Conservation (phyloP, 192 early-diverging fungal genomes). For the Haplosporangium gracile region DNA sequence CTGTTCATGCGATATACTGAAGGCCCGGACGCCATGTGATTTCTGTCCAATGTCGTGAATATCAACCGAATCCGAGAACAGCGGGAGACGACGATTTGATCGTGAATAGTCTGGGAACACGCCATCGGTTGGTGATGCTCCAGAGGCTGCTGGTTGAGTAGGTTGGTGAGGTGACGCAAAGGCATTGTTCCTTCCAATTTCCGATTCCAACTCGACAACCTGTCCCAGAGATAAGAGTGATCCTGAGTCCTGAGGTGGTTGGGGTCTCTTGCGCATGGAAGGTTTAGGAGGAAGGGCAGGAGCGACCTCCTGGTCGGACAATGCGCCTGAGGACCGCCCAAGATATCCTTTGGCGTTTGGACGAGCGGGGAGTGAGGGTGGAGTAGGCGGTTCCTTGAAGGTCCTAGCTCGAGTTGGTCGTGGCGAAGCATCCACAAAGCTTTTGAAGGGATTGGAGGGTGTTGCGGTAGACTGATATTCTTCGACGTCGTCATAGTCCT, state of each 20-base stretch:
- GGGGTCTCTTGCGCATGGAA: conserved; percentile 33
- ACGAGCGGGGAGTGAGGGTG: conserved; percentile 42
- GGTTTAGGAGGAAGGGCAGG: conserved; percentile 50
- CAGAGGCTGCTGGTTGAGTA: conserved; percentile 19
- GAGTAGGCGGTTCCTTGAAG: conserved; percentile 17
- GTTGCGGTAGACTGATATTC: conserved; percentile 17
- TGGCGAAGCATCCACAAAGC: conserved; percentile 27
- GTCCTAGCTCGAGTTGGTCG: conserved; percentile 21
- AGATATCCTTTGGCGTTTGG: conserved; percentile 24
- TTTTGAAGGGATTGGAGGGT: conserved; percentile 33
- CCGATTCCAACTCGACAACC: conserved; percentile 10
- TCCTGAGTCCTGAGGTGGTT: conserved; percentile 25
- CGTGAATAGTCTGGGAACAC: conserved; percentile 64
- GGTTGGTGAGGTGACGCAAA: conserved; percentile 10
- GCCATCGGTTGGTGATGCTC: conserved; percentile 18
- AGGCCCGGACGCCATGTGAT: conserved; percentile 62
- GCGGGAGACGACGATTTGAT: conserved; percentile 70
- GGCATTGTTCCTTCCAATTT: background rate
- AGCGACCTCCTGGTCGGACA: conserved; percentile 31
- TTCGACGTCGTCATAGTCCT: conserved; percentile 49
- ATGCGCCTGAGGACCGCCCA: background rate
- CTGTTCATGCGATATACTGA: conserved; percentile 66
- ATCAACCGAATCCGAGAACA: conserved; percentile 55
- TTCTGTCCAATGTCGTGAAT: conserved; percentile 57
- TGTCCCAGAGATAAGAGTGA: conserved; percentile 16